A percentile compares a stretch with the other conserved stretches of the same genome.
These are phyloP conservation scores for Colletotrichum sojae DNA, from an alignment of 2,329 filamentous ascomycete genomes.

Conservation along the genomic window DNA sequence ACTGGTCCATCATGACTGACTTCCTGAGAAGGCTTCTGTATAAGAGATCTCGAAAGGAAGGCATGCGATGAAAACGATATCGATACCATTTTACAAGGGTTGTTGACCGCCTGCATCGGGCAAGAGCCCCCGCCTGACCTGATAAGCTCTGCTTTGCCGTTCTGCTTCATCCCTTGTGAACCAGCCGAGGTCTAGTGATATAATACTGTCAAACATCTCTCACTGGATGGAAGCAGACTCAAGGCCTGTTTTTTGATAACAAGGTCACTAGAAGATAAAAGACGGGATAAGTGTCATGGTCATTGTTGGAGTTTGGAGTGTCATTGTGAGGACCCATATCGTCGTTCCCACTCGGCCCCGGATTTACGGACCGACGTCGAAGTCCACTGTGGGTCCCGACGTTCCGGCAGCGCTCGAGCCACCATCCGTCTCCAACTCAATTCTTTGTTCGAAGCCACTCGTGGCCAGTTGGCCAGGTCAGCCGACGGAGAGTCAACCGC, in stretches of 20 bases:
- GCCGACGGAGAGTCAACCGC: neutral
- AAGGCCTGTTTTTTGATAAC: neutral
- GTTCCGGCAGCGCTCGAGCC: conserved; percentile 39
- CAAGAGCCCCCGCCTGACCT: too few relatives aligned
- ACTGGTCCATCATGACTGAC: too few relatives aligned
- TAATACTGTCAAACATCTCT: too few relatives aligned
- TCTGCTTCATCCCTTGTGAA: too few relatives aligned
- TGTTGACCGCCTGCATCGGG: too few relatives aligned
- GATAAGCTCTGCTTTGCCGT: too few relatives aligned
- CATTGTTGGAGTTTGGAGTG: conserved; percentile 22
- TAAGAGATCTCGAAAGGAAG: too few relatives aligned
- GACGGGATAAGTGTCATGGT: neutral
- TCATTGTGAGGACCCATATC: conserved; percentile 24
- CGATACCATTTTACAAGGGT: too few relatives aligned
- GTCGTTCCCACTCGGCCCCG: conserved; percentile 32
- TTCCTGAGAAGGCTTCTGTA: too few relatives aligned
- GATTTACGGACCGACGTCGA: conserved; percentile 36
- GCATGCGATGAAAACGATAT: too few relatives aligned
- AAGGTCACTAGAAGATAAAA: neutral
- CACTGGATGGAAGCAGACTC: too few relatives aligned
- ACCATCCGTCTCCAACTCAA: conserved; percentile 34
- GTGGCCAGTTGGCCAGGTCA: neutral
- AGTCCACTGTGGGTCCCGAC: conserved; percentile 34
- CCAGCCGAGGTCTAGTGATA: too few relatives aligned
- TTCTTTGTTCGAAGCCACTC: conserved; percentile 15